Percentiles rank a stretch among this genome's conserved stretches.
Evolutionary conservation across 345 rosid species (phyloP).

Genomic region (Arabidopsis arenosa): DNA sequence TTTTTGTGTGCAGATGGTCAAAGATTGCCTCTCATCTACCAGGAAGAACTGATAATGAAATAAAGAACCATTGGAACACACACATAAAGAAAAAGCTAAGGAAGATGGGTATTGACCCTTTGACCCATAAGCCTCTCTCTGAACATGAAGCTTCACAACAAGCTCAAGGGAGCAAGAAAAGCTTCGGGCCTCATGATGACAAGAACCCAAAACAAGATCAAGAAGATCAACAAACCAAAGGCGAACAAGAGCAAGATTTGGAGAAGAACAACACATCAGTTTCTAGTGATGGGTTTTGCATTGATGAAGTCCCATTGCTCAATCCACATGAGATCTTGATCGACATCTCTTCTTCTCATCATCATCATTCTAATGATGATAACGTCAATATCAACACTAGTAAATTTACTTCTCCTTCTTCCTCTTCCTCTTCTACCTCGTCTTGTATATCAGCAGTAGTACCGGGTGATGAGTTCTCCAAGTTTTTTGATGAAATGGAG

Average conservation of each 20-base stretch:
- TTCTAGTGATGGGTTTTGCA: conserved; percentile 57
- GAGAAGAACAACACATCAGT: conserved; percentile 23
- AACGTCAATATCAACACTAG: conserved; percentile 27
- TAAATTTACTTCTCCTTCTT: conserved; percentile 35
- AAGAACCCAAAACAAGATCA: conserved; percentile 27
- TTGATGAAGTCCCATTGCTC: conserved; percentile 80
- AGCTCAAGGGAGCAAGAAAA: conserved; percentile 35
- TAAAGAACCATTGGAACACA: conserved; percentile 98
- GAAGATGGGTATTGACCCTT: conserved; percentile 94
- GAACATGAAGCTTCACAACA: conserved; percentile 35
- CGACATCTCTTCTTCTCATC: conserved; percentile 33
- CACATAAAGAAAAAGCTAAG: conserved; percentile 90
- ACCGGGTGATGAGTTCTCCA: conserved; percentile 40
- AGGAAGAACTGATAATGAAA: conserved; percentile 98
- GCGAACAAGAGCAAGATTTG: conserved; percentile 21
- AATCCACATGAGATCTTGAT: conserved; percentile 66
- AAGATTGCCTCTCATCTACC: conserved; percentile 98
- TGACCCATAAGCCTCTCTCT: conserved; percentile 74
- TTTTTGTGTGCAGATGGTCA: conserved; percentile 72
- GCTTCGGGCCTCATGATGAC: conserved; percentile 27
- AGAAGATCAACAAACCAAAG: conserved; percentile 25
- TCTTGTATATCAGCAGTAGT: conserved; percentile 33
- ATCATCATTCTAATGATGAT: conserved; percentile 49
- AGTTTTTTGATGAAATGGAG: conserved; percentile 46
- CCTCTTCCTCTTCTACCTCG: conserved; percentile 41